Percentiles rank a stretch among this genome's conserved stretches.
These are phyloP conservation scores for Backusella parvicylindrica DNA, from an alignment of 192 early-diverging fungal species.

Conservation along the genomic window DNA sequence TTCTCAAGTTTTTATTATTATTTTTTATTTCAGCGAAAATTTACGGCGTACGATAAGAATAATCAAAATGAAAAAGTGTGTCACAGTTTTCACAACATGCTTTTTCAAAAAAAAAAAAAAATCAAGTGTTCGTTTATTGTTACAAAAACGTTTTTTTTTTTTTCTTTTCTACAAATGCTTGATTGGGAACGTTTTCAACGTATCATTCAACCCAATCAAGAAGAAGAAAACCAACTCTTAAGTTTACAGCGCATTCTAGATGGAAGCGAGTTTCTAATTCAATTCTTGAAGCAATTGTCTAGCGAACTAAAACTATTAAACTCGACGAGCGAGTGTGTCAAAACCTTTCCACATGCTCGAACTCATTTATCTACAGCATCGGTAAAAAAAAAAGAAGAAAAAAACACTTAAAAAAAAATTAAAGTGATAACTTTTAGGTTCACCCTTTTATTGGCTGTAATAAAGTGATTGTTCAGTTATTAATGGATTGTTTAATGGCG, in stretches of 20 bases:
- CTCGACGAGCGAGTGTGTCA: not conserved
- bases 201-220: not conserved
- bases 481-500: not conserved
- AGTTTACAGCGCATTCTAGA: not conserved
- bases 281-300: not conserved
- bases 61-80: too few relatives aligned
- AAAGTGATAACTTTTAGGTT: not conserved
- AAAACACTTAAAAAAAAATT: not conserved
- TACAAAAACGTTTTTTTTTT: not conserved
- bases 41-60: too few relatives aligned
- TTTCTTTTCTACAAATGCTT: slow-evolving; percentile 1
- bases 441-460: slow-evolving; percentile 3
- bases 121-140: not conserved
- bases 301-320: not conserved
- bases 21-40: too few relatives aligned
- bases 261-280: not conserved
- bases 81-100: too few relatives aligned
- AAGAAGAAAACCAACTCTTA: not conserved
- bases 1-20: too few relatives aligned
- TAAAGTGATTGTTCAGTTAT: not conserved
- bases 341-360: not conserved
- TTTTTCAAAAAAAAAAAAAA: not conserved
- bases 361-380: not conserved
- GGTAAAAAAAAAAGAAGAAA: not conserved
- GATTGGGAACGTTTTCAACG: slow-evolving; percentile 8